Percentiles rank a stretch among this genome's conserved stretches.
Evolutionary conservation across 78 protist species (phyloP).

Genomic region (Pirum gemmata): DNA sequence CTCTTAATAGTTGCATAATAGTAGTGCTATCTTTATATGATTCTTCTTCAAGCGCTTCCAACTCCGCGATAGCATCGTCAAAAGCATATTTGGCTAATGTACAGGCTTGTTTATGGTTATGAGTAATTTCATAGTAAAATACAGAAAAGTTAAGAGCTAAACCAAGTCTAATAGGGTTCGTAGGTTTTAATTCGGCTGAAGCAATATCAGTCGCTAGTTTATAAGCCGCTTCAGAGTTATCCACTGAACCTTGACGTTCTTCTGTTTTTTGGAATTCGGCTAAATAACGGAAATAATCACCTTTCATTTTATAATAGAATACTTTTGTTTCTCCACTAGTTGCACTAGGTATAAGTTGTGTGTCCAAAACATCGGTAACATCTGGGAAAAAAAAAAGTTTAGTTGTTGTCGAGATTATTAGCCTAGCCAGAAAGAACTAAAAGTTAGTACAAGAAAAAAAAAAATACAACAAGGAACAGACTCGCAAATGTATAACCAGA

Average conservation of each 20-base stretch:
- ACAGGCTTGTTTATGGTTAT: constrained; percentile 83
- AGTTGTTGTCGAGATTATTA: too few relatives aligned
- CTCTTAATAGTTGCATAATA: constrained; percentile 94
- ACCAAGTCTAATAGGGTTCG: constrained; percentile 96
- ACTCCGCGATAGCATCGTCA: constrained; percentile 75
- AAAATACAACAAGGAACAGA: too few relatives aligned
- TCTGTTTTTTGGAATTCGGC: constrained; percentile 85
- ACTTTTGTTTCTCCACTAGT: constrained; percentile 71
- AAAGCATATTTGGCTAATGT: constrained; percentile 78
- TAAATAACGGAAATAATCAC: constrained; percentile 77
- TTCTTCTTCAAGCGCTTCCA: constrained; percentile 89
- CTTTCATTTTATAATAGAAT: constrained; percentile 87
- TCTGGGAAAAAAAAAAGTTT: too few relatives aligned
- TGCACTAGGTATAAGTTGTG: constrained; percentile 72
- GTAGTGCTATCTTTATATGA: constrained; percentile 93
- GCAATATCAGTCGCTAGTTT: constrained; percentile 78
- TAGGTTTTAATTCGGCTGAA: constrained; percentile 74
- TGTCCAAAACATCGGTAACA: constrained; percentile 62
- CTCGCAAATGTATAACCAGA: too few relatives aligned
- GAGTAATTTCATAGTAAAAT: constrained; percentile 93
- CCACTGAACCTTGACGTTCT: constrained; percentile 70
- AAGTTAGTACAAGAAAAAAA: too few relatives aligned
- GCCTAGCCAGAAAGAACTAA: too few relatives aligned
- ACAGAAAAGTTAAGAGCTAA: constrained; percentile 97
- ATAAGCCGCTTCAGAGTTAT: constrained; percentile 80